Conservation (phyloP, 495 filamentous ascomycete genomes). For the Tetracladium setigerum region DNA sequence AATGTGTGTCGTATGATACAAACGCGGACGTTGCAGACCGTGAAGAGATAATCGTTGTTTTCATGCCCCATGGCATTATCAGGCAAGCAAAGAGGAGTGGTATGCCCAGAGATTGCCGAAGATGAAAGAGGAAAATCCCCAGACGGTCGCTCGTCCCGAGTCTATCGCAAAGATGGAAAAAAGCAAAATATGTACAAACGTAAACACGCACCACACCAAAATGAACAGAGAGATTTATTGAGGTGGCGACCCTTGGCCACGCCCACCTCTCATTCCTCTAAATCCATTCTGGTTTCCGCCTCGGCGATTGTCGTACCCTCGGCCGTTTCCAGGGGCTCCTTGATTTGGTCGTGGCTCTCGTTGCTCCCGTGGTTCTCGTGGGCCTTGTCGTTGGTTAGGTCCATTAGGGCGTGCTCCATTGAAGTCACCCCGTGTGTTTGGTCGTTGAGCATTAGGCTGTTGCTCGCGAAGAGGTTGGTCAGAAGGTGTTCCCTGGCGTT, state of each 20-base stretch:
- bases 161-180: conserved; percentile 18
- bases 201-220: conserved; percentile 7
- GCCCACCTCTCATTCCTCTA: conserved; percentile 34
- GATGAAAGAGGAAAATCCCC: conserved; percentile 8
- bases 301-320: conserved; percentile 28
- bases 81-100: conserved; percentile 1
- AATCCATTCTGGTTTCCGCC: conserved; percentile 28
- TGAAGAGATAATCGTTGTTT: conserved; percentile 5
- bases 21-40: conserved; percentile 10
- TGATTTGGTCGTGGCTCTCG: conserved; percentile 23
- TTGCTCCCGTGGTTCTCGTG: conserved; percentile 27
- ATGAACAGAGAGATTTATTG: conserved; percentile 12
- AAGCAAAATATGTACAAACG: conserved; percentile 23
- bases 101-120: conserved; percentile 4
- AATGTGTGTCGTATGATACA: conserved; percentile 25
- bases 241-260: conserved; percentile 26
- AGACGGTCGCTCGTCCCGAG: conserved; percentile 9
- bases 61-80: neutral
- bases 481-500: conserved; percentile 21
- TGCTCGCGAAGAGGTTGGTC: conserved; percentile 19
- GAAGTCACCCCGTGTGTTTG: conserved; percentile 9
- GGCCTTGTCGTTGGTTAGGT: conserved; percentile 28
- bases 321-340: conserved; percentile 19
- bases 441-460: conserved; percentile 19
- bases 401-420: conserved; percentile 20